Conservation (phyloP, 352 stramenopile species). For the Phytophthora cajani region DNA sequence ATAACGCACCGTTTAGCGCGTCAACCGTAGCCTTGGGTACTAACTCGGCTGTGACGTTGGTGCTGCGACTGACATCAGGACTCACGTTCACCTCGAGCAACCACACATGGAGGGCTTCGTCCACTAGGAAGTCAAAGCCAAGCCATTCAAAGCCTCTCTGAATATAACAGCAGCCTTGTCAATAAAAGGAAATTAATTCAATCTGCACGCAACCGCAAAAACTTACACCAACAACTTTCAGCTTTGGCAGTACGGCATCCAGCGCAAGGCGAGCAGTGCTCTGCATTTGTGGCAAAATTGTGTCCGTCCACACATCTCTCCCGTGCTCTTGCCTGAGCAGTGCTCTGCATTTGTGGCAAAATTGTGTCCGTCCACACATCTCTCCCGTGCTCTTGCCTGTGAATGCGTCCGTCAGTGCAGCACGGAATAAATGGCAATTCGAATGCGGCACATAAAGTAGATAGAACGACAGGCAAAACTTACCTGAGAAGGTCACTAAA, state of each 20-base stretch:
- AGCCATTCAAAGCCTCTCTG: slow-evolving; percentile 88
- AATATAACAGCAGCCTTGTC: neutral
- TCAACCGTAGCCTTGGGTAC: slow-evolving; percentile 62
- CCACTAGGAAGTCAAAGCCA: slow-evolving; percentile 84
- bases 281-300: slow-evolving; percentile 69
- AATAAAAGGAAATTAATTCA: neutral
- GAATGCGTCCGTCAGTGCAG: neutral
- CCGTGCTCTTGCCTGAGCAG: slow-evolving; percentile 42
- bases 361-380: slow-evolving; percentile 62
- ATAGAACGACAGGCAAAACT: neutral
- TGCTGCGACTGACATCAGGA: slow-evolving; percentile 87
- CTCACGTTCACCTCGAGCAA: slow-evolving; percentile 90
- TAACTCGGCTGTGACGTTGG: slow-evolving; percentile 53
- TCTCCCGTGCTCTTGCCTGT: slow-evolving; percentile 17
- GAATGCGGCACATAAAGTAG: neutral
- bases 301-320: slow-evolving; percentile 55
- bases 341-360: slow-evolving; percentile 68
- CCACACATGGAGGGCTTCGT: slow-evolving; percentile 62
- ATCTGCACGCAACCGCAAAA: neutral
- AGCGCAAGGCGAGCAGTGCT: slow-evolving; percentile 46
- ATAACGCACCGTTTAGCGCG: slow-evolving; percentile 52
- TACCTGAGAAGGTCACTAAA: slow-evolving; percentile 54
- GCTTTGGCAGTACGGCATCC: slow-evolving; percentile 45
- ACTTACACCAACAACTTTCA: slow-evolving; percentile 64
- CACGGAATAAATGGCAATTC: neutral